phyloP scores from a whole-genome alignment of 2,329 filamentous ascomycete genomes.

The Talaromyces sp. region DNA sequence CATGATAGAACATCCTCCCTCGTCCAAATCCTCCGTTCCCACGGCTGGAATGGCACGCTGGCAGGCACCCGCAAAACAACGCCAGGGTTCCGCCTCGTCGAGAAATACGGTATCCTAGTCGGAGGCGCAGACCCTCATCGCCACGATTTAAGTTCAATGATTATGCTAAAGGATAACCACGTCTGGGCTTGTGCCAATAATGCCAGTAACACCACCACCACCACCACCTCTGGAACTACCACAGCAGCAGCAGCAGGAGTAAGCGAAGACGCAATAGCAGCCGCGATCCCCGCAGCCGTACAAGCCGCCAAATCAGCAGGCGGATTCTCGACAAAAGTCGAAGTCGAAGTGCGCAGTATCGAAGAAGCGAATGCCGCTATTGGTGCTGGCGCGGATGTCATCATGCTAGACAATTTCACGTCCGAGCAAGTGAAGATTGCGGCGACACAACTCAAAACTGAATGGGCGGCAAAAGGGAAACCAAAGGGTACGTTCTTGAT shows the following conservation, averaged over 20 bases:
- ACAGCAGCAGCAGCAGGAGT: constrained; percentile 17
- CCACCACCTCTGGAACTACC: constrained; percentile 17
- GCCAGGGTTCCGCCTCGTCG: constrained; percentile 87
- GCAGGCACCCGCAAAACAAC: constrained; percentile 96
- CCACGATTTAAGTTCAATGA: constrained; percentile 89
- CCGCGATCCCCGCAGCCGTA: constrained; percentile 79
- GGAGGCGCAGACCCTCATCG: constrained; percentile 89
- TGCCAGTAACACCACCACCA: constrained; percentile 16
- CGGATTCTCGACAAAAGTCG: constrained; percentile 88
- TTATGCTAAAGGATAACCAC: constrained; percentile 99
- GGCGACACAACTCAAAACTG: constrained; percentile 68
- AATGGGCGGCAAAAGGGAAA: constrained; percentile 68
- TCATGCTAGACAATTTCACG: constrained; percentile 97
- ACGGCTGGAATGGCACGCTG: constrained; percentile 76
- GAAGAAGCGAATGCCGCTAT: constrained; percentile 89
- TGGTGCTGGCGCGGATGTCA: constrained; percentile 81
- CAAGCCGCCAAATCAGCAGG: constrained; percentile 74
- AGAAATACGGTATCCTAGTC: constrained; percentile 97
- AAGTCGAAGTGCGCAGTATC: constrained; percentile 89
- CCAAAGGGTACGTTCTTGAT: constrained; percentile 64
- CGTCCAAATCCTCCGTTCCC: constrained; percentile 48
- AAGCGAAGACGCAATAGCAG: constrained; percentile 28
- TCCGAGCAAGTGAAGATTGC: constrained; percentile 70
- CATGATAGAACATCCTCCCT: constrained; percentile 30
- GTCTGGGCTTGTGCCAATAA: constrained; percentile 72